Evolutionary conservation across 148 eudicot species (phyloP), one percentile per base, ranked within the genome.

Genomic region (Bassia scoparia): DNA sequence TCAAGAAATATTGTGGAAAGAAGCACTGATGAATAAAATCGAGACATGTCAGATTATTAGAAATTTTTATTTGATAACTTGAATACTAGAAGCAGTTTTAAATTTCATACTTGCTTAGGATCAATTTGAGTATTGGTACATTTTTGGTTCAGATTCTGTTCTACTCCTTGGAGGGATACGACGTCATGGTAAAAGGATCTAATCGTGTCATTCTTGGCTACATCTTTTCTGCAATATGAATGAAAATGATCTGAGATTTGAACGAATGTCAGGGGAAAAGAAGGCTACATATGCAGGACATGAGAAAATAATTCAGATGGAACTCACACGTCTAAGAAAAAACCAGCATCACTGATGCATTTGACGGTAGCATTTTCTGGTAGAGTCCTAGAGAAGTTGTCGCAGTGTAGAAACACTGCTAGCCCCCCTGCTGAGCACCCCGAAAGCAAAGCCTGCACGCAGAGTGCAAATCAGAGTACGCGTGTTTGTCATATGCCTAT

Each of bases 361-460:
- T 95, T 95, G 63, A 90, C 94, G 38, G 54, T 84, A 2, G 97
- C 83, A 82, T 84, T 88, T 17, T 74, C 52, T 21, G 99, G 96
- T 71, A 95, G 84, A 78, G 86, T 86, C 46, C 80, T 77, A 56
- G 85, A 73, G 71, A 95, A 89, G 82, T 81, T 85, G 79, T 95
- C 92, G 66, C 99, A 95, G 24, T 95, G 99, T 67, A 88, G 68
- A 78, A 83, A 95, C 71, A 87, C 68, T 33, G 97, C 92, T 81
- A 95, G 80, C 60, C 99, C 99, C 31, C 99, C 99, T 38, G 99
- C 99, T 54, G 99, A 95, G 79, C 99, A 95, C 38, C 99, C 99
- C 7, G 96, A 90, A 29, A 95, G 88, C 88, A 95, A 76, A 55
- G 94, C 99, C 98, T 80, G 73, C n/a, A n/a, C n/a, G n/a, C n/a